A percentile compares a stretch with the other conserved stretches of the same genome.
Evolutionary conservation across 2,329 filamentous ascomycete genomes (phyloP).

Genomic region (Periconia macrospinosa): DNA sequence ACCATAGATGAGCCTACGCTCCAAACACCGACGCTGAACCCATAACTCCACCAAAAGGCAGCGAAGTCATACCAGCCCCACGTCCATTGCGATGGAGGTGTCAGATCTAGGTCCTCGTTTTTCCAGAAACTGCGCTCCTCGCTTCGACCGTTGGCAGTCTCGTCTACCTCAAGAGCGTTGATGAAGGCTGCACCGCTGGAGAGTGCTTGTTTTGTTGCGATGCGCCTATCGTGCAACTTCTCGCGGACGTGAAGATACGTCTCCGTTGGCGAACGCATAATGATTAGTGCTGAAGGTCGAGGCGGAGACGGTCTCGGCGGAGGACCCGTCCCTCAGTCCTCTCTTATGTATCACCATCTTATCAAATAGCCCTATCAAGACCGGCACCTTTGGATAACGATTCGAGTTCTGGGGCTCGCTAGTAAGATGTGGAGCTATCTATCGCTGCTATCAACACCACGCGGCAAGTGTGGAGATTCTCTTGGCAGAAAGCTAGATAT

Average conservation of each 20-base stretch:
- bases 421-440: too few species aligned
- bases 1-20: slow-evolving; percentile 9
- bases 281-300: background rate
- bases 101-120: slow-evolving; percentile 18
- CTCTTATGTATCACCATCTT: background rate
- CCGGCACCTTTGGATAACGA: too few species aligned
- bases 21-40: slow-evolving; percentile 12
- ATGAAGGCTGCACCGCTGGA: slow-evolving; percentile 10
- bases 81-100: slow-evolving; percentile 11
- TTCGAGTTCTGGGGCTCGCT: too few species aligned
- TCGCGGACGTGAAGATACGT: background rate
- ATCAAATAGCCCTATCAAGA: too few species aligned
- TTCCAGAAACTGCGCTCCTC: slow-evolving; percentile 14
- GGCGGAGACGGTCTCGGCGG: too few species aligned
- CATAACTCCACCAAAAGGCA: slow-evolving; percentile 18
- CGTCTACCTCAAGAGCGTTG: slow-evolving; percentile 7
- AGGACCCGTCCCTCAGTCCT: too few species aligned
- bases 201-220: slow-evolving; percentile 6
- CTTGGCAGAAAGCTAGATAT: too few species aligned
- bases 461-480: too few species aligned
- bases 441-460: too few species aligned
- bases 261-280: background rate
- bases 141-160: slow-evolving; percentile 8
- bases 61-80: slow-evolving; percentile 17
- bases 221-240: slow-evolving; percentile 2